phyloP scores from a whole-genome alignment of 371 early-diverging fungal genomes.

The Capniomyces stellatus region DNA sequence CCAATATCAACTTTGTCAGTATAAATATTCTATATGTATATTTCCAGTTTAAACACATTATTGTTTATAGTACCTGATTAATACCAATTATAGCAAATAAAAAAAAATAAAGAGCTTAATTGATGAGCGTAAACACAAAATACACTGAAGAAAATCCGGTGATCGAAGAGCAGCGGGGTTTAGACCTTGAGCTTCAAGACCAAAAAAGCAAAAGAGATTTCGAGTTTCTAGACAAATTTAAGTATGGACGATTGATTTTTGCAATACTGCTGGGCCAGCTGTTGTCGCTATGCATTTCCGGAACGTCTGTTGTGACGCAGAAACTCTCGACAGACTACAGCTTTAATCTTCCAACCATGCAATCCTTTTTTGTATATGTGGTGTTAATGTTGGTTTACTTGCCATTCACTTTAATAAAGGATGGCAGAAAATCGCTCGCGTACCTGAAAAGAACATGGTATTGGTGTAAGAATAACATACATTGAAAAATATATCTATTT shows the following conservation, averaged over 20 bases:
- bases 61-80: too few species aligned
- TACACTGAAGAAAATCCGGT: too few species aligned
- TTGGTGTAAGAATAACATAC: conserved; percentile 21
- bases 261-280: conserved; percentile 31
- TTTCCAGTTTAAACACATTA: too few species aligned
- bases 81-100: too few species aligned
- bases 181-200: too few species aligned
- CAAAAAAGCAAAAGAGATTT: too few species aligned
- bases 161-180: too few species aligned
- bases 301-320: conserved; percentile 37
- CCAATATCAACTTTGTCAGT: too few species aligned
- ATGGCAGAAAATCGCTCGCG: conserved; percentile 25
- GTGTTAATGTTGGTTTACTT: conserved; percentile 44
- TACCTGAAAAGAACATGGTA: conserved; percentile 33
- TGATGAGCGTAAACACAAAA: too few species aligned
- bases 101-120: too few species aligned
- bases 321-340: conserved; percentile 30
- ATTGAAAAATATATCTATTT: conserved; percentile 1
- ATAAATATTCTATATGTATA: too few species aligned
- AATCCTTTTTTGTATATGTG: conserved; percentile 45
- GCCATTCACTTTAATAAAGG: conserved; percentile 32
- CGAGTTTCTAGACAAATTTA: neutral
- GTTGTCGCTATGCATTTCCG: conserved; percentile 50
- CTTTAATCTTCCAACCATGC: conserved; percentile 43
- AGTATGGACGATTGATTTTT: neutral